Conservation (phyloP, 345 rosid species). For the Eucalyptus caleyi region DNA sequence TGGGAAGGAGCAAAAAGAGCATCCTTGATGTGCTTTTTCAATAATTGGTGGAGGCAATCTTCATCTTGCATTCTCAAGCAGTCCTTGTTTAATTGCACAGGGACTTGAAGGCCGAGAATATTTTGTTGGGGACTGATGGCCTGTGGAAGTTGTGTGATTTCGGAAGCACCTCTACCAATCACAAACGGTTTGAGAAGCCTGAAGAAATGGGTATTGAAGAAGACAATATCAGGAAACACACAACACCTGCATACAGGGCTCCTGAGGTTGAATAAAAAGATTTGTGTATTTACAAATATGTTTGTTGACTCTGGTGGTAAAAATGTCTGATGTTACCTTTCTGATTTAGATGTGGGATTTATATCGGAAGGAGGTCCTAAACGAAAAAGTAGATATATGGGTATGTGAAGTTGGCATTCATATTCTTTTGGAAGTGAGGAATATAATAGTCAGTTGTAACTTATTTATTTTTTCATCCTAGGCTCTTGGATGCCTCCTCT, state of each 20-base stretch:
- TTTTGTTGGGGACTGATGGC: constrained; percentile 72
- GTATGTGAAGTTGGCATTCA: constrained; percentile 33
- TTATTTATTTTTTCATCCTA: constrained; percentile 10
- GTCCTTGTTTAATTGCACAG: constrained; percentile 12
- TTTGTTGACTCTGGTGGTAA: constrained; percentile 12
- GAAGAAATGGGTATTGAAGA: constrained; percentile 99
- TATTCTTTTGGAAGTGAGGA: neutral
- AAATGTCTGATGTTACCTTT: constrained; percentile 8
- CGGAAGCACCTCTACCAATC: constrained; percentile 89
- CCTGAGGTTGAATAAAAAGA: constrained; percentile 65
- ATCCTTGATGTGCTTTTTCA: neutral
- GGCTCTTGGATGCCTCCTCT: constrained; percentile 99
- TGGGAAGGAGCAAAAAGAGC: neutral
- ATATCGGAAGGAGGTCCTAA: constrained; percentile 75
- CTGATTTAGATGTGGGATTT: constrained; percentile 97
- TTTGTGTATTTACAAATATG: neutral
- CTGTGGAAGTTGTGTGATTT: constrained; percentile 91
- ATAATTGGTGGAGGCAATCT: neutral
- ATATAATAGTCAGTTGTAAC: neutral
- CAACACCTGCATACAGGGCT: constrained; percentile 96
- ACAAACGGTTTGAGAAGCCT: constrained; percentile 84
- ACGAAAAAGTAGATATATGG: constrained; percentile 97
- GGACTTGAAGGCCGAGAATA: constrained; percentile 96
- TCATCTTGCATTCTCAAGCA: neutral
- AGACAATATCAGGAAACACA: constrained; percentile 91